Percentiles rank a stretch among this genome's conserved stretches.
phyloP scores from a whole-genome alignment of 768 basidiomycete genomes.

The Hygrocybe coccinea region DNA sequence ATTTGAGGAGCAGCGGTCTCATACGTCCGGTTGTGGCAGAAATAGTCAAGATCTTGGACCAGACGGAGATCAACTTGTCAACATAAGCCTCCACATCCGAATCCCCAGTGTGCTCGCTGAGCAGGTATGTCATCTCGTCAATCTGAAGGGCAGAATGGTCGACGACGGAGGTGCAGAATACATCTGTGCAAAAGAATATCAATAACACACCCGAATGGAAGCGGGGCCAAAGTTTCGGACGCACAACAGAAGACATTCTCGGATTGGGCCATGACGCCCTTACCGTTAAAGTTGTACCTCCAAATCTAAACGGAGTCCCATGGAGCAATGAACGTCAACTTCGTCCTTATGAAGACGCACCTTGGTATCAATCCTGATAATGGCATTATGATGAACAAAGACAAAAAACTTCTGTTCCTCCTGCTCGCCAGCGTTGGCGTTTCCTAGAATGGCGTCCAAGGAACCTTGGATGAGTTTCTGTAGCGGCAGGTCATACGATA shows the following conservation, averaged over 20 bases:
- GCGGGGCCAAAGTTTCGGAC: no score
- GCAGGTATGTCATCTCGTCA: background rate
- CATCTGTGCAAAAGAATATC: background rate
- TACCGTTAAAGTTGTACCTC: background rate
- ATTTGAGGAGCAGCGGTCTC: no score
- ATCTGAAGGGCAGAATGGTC: background rate
- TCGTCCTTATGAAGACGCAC: background rate
- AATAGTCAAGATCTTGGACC: background rate
- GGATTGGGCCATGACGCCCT: background rate
- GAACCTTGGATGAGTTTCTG: no score
- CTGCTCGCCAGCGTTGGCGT: background rate
- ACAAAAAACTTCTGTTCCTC: background rate
- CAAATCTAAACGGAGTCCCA: background rate
- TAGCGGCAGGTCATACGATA: no score
- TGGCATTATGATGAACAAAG: background rate
- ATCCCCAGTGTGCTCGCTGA: background rate
- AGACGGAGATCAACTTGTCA: background rate
- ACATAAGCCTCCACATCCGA: background rate
- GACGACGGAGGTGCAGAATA: background rate
- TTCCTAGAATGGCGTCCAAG: background rate
- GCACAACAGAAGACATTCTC: background rate
- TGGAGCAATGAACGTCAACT: background rate
- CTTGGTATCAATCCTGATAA: background rate
- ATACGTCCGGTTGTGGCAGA: background rate
- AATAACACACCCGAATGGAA: background rate